Evolutionary conservation across 805 yeast species (phyloP).

Genomic region (Wickerhamomyces pijperi): DNA sequence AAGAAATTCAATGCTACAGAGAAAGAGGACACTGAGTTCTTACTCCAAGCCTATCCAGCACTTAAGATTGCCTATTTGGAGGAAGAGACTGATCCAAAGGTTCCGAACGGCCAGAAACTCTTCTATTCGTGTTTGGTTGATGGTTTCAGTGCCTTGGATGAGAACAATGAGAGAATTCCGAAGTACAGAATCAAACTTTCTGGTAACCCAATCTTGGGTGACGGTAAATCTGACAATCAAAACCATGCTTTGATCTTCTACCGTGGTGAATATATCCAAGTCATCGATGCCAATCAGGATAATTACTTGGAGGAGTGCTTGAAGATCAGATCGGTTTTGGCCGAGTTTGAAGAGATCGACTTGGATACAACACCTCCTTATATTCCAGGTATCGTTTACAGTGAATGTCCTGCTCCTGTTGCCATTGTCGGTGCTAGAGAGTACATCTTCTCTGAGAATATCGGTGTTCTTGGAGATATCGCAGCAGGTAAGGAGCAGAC

Average conservation of each 20-base stretch:
- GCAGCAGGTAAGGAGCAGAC: constrained; percentile 98
- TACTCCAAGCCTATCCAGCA: constrained; percentile 67
- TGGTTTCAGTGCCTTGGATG: constrained; percentile 42
- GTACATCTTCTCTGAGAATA: constrained; percentile 84
- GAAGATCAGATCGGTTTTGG: constrained; percentile 75
- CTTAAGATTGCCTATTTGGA: constrained; percentile 44
- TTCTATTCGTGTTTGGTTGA: constrained; percentile 62
- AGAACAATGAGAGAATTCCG: constrained; percentile 49
- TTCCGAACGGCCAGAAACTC: constrained; percentile 18
- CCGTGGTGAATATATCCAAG: constrained; percentile 91
- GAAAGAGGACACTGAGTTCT: constrained; percentile 50
- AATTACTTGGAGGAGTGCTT: constrained; percentile 90
- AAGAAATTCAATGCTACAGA: constrained; percentile 57
- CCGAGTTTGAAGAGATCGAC: constrained; percentile 82
- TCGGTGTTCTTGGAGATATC: constrained; percentile 88
- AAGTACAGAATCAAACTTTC: constrained; percentile 61
- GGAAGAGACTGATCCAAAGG: constrained; percentile 23
- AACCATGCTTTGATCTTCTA: constrained; percentile 78
- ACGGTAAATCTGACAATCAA: constrained; percentile 94
- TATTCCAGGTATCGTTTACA: constrained; percentile 44
- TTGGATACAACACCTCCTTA: constrained; percentile 39
- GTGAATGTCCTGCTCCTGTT: constrained; percentile 40
- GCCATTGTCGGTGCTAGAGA: constrained; percentile 95
- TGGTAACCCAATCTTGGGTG: constrained; percentile 93
- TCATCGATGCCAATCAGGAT: constrained; percentile 93